Base-by-base conservation (phyloP, 75 land plant species). In the Adiantum capillusveneris region DNA sequence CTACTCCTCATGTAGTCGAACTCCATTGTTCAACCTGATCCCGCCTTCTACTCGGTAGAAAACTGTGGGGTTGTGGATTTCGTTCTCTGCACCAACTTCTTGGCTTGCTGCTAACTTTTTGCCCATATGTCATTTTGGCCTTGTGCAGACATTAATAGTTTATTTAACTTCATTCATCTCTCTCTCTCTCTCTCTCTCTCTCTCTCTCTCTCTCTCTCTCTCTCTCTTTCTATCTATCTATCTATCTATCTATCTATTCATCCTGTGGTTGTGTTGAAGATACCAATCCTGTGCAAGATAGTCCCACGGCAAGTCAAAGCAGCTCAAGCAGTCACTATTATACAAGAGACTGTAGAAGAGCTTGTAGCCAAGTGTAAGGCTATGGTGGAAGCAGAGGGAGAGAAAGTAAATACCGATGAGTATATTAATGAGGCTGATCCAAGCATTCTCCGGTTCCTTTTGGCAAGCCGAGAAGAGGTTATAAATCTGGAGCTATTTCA, bases 381-480 rank as follows among this genome's bases (percentile, higher is more conserved):
- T 45, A 95, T 95, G 43, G 99, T 95, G 27, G 93, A 90, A 57
- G 72, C 76, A 43, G 97, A 90, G 49, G 88, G 81, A 52, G 99
- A 95, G 64, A 65, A 64, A 30, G 51, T 90, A 51, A 65, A 80
- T 37, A 81, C 73, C n/a, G 97, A 95, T 49, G 99, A 95, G 51
- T 95, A 95, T 68, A 79, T 95, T 1, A 95, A 95, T 75, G 88
- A 95, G 44, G 43, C 80, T 6, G 99, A 95, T 71, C 99, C 99
- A 45, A 90, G 93, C 41, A 85, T 95, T 57, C 93, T 95, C 16
- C 88, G 97, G 0, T 95, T 95, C 62, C 61, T 95, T 57, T 76
- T 95, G 62, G 99, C 99, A 29, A 87, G 93, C 62, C 79, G 99
- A 31, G 97, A 90, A 65, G 93, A 90, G 88, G 97, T 95, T 21